A percentile compares a stretch with the other conserved stretches of the same genome.
These are phyloP conservation scores for Ophiostoma pallidulum DNA, from an alignment of 2,329 filamentous ascomycete genomes.

Conservation along the genomic window DNA sequence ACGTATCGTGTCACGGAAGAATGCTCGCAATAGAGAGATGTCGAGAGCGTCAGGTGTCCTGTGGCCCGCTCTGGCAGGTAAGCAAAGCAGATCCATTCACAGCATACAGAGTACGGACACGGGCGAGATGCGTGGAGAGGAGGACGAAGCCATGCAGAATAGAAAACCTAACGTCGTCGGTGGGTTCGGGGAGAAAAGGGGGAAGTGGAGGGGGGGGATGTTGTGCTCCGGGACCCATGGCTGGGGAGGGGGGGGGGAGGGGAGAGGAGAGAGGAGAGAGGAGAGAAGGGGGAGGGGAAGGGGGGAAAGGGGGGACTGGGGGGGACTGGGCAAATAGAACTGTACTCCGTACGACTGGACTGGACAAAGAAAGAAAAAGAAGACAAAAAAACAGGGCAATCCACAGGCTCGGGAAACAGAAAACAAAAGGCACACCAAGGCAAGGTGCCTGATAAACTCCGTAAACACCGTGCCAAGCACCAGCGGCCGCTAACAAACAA, in stretches of 20 bases:
- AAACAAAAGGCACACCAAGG: too few relatives aligned
- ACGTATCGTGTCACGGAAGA: too few relatives aligned
- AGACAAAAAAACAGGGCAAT: background rate
- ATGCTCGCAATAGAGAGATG: too few relatives aligned
- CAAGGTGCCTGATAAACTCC: background rate
- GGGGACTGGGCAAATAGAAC: background rate
- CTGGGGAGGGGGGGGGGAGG: background rate
- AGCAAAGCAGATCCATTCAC: too few relatives aligned
- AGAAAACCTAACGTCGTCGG: too few relatives aligned
- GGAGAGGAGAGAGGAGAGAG: background rate
- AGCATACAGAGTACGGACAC: too few relatives aligned
- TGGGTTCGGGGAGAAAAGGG: constrained; percentile 14
- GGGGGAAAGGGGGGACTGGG: background rate
- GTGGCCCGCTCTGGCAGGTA: too few relatives aligned
- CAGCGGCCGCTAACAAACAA: too few relatives aligned
- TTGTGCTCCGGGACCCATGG: background rate
- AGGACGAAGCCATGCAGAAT: background rate
- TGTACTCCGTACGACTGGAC: too few relatives aligned
- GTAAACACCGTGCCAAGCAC: constrained; percentile 1
- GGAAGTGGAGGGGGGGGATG: background rate
- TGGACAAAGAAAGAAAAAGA: background rate
- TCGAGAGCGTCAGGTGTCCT: too few relatives aligned
- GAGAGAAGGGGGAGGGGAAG: background rate
- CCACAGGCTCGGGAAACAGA: too few relatives aligned
- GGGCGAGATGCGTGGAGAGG: background rate